These are phyloP conservation scores for Cystoderma amianthinum DNA, from an alignment of 768 basidiomycete genomes.

Conservation along the genomic window DNA sequence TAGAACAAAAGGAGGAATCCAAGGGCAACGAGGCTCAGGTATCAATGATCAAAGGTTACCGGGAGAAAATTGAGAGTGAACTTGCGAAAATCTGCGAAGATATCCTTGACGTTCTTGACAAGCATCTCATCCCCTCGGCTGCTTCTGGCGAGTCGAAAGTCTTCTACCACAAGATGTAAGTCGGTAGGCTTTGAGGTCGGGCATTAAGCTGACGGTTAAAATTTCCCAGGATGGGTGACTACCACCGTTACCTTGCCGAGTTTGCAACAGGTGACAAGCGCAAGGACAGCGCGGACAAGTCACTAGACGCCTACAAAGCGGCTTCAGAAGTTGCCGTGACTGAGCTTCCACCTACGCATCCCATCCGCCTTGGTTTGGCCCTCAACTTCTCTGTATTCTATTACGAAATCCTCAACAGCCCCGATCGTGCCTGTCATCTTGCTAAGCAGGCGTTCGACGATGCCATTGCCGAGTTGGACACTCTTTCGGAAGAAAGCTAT, in stretches of 20 bases:
- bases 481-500: conserved; percentile 97
- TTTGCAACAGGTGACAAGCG: conserved; percentile 98
- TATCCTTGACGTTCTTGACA: conserved; percentile 94
- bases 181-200: background rate
- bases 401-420: conserved; percentile 98
- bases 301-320: conserved; percentile 94
- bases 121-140: conserved; percentile 96
- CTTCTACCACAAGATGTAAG: conserved; percentile 99
- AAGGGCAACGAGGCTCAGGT: conserved; percentile 97
- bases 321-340: conserved; percentile 96
- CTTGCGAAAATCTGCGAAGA: conserved; percentile 98
- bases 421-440: conserved; percentile 96
- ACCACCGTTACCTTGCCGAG: conserved; percentile 98
- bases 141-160: conserved; percentile 97
- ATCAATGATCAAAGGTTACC: conserved; percentile 94
- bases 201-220: conserved; percentile 12
- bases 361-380: conserved; percentile 96
- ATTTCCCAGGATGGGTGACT: conserved; percentile 88
- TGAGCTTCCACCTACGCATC: conserved; percentile 93
- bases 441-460: conserved; percentile 99
- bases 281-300: conserved; percentile 96
- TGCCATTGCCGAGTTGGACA: conserved; percentile 98
- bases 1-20: conserved; percentile 98
- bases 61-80: conserved; percentile 96
- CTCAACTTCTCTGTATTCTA: conserved; percentile 99